Evolutionary conservation across 129 eudicot species (phyloP).

Genomic region (Saussurea involucrata): DNA sequence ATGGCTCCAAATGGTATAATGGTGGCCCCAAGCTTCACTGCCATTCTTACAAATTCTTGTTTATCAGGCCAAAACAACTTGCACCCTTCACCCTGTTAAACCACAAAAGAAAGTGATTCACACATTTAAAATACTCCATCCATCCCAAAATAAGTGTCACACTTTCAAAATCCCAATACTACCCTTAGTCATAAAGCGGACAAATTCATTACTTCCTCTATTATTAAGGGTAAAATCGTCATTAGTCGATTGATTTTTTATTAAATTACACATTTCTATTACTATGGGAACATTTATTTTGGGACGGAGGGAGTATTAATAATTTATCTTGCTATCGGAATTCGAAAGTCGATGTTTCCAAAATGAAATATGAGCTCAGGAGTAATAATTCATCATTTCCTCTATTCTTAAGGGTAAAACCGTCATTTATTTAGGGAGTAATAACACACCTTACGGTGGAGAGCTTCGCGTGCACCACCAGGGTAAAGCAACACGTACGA

Average conservation of each 20-base stretch:
- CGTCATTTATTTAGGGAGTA: too few relatives aligned
- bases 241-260: neutral
- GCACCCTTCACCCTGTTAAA: constrained; percentile 30
- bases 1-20: constrained; percentile 31
- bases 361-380: neutral
- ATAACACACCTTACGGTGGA: constrained; percentile 26
- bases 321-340: neutral
- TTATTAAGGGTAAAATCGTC: neutral
- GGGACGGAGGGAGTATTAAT: neutral
- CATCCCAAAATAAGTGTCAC: neutral
- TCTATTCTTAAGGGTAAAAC: too few relatives aligned
- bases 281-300: neutral
- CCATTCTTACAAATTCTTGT: constrained; percentile 37
- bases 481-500: constrained; percentile 26
- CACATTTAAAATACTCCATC: neutral
- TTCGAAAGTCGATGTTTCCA: neutral
- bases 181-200: neutral
- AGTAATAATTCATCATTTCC: too few relatives aligned
- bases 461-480: constrained; percentile 32
- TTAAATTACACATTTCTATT: neutral
- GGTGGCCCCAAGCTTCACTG: constrained; percentile 36
- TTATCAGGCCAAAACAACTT: constrained; percentile 39
- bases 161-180: neutral
- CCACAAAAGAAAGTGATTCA: neutral
- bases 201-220: neutral